Conservation (phyloP, 768 basidiomycete species). For the Porpolomopsis calyptriformis region DNA sequence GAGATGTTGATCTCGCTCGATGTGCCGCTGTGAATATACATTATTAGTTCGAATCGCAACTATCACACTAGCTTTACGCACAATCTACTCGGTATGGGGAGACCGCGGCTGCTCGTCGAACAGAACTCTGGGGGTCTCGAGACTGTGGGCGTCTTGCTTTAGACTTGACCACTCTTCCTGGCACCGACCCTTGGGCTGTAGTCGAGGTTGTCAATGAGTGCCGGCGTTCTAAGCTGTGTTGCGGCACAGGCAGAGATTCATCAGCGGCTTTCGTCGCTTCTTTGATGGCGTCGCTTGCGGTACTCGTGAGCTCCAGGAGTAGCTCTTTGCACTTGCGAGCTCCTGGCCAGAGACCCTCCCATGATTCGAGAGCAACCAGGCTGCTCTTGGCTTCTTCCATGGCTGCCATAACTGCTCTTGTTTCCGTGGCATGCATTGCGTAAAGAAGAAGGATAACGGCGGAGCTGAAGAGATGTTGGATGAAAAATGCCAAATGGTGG, state of each 20-base stretch:
- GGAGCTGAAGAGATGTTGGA: slow-evolving; percentile 82
- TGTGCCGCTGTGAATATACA: slow-evolving; percentile 35
- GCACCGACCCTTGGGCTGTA: slow-evolving; percentile 24
- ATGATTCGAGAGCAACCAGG: slow-evolving; percentile 58
- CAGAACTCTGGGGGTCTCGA: slow-evolving; percentile 40
- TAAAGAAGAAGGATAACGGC: slow-evolving; percentile 77
- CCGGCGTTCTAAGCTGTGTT: slow-evolving; percentile 36
- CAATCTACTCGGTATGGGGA: slow-evolving; percentile 59
- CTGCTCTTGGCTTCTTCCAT: slow-evolving; percentile 78
- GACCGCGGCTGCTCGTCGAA: slow-evolving; percentile 46
- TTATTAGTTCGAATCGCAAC: slow-evolving; percentile 1
- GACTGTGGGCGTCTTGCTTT: slow-evolving; percentile 47
- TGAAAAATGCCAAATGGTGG: slow-evolving; percentile 81
- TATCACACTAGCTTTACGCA: slow-evolving; percentile 24
- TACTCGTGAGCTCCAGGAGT: slow-evolving; percentile 56
- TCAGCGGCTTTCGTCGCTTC: slow-evolving; percentile 16
- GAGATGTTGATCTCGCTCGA: slow-evolving; percentile 66
- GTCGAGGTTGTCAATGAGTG: slow-evolving; percentile 46
- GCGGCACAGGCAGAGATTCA: slow-evolving; percentile 14
- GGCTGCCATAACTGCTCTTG: slow-evolving; percentile 52
- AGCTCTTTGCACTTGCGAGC: slow-evolving; percentile 81
- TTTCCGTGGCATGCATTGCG: slow-evolving; percentile 73
- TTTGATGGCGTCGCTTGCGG: slow-evolving; percentile 57
- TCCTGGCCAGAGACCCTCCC: slow-evolving; percentile 84
- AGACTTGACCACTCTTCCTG: slow-evolving; percentile 38